Evolutionary conservation across 1,139 yeast genomes (phyloP), one percentile per base, ranked within the genome.

Genomic region (Zygosaccharomyces pseudobailii): DNA sequence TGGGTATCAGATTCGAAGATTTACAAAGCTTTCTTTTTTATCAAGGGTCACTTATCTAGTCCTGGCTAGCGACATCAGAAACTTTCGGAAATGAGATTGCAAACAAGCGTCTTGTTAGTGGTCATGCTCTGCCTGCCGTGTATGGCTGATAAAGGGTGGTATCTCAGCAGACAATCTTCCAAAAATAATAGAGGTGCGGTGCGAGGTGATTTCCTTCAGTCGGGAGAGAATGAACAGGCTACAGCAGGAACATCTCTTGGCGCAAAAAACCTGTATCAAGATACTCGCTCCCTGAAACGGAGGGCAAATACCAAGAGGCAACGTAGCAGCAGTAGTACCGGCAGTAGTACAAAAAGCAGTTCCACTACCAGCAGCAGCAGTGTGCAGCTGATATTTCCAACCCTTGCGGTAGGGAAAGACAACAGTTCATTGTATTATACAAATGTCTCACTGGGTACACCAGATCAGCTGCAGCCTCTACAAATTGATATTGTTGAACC

Each of bases 401-500:
- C 50, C 7, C 22, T 61, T 10, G 36, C 45, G 7, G 52, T 65
- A 8, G 65, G 66, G 6, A 55, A 52, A 36, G 58, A 55, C 47
- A 23, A 27, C 3, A 40, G 42, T 7, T 55, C 58, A 5, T 38
- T 54, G 23, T 68, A 59, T 48, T 72, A 70, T 45, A 68, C 68
- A 19, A 61, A 66, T 24, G 52, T 69, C 0, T 49, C 68, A 1
- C 47, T 74, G 6, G 78, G 78, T 1, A 53, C 56, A 0, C 71
- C 72, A 0, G 52, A 50, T 1, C 76, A 73, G 53, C 30, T 48
- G 0, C 57, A 69, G 25, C 51, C 40, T 5, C 51, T 75, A 6
- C 56, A 74, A 28, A 50, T 76, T 4, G 80, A 75, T 52, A 61
- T 72, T 3, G 59, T 68, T 5, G 73, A 71, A 41, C 77, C 75